A percentile compares a stretch with the other conserved stretches of the same genome.
phyloP scores from a whole-genome alignment of 441 rosid genomes.

The Croton laevigatus region DNA sequence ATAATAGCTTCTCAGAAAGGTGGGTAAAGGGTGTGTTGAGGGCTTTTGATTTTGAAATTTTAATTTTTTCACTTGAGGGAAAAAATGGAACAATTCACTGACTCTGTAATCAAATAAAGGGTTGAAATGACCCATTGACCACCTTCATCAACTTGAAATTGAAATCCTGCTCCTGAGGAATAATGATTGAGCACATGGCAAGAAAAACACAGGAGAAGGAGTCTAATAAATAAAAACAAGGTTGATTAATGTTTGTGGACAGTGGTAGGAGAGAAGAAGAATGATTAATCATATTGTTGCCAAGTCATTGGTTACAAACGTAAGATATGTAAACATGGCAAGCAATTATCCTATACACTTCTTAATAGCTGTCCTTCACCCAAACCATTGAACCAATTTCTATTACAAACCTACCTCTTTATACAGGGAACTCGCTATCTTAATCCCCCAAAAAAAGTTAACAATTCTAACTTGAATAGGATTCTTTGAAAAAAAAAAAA shows the following conservation, averaged over 20 bases:
- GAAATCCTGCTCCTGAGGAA: not conserved
- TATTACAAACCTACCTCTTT: no score
- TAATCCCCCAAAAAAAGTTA: no score
- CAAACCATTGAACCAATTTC: no score
- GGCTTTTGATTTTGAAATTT: conserved; percentile 12
- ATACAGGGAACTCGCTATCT: no score
- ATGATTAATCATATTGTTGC: not conserved
- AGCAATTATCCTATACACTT: conserved; percentile 7
- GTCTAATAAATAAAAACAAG: not conserved
- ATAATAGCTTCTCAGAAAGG: conserved; percentile 12
- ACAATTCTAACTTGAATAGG: no score
- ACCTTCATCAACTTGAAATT: conserved; percentile 9
- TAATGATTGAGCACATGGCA: conserved; percentile 17
- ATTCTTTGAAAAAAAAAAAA: no score
- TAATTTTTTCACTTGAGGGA: conserved; percentile 10
- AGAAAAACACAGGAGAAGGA: no score
- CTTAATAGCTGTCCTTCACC: conserved; percentile 5
- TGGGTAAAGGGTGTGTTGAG: conserved; percentile 22
- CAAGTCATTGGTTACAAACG: not conserved
- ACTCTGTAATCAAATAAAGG: conserved; percentile 12
- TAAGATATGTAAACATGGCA: not conserved
- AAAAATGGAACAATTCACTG: conserved; percentile 3
- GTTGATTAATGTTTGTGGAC: not conserved
- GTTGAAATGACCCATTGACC: conserved; percentile 23
- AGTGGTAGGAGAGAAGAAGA: not conserved